Evolutionary conservation across 768 basidiomycete species (phyloP).

Genomic region (Auriscalpium vulgare): DNA sequence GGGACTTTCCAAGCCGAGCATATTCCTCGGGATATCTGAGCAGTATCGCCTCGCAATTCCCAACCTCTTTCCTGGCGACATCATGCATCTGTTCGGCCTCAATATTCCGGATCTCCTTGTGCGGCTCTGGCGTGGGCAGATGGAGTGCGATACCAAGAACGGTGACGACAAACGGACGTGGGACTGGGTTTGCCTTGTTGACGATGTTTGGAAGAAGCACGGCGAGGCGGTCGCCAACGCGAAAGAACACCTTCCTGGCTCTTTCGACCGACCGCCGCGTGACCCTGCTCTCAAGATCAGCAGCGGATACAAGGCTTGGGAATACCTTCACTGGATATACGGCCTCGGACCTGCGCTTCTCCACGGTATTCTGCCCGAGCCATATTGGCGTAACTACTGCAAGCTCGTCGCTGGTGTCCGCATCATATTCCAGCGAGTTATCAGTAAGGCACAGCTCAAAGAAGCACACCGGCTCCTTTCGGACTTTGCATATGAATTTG

Average conservation of each 20-base stretch:
- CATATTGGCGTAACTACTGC: constrained; percentile 22
- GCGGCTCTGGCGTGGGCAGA: constrained; percentile 3
- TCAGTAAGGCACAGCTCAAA: not conserved
- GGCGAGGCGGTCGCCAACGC: constrained; percentile 25
- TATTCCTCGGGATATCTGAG: not conserved
- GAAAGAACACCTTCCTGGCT: constrained; percentile 29
- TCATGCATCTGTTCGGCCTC: constrained; percentile 7
- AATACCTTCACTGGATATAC: constrained; percentile 17
- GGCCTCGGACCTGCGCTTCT: constrained; percentile 20
- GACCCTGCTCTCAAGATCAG: constrained; percentile 32
- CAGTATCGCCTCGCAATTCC: not conserved
- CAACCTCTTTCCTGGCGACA: constrained; percentile 1
- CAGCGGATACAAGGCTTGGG: constrained; percentile 23
- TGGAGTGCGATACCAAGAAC: not conserved
- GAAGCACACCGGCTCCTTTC: constrained; percentile 13
- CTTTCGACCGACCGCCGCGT: constrained; percentile 33
- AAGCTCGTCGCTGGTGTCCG: constrained; percentile 18
- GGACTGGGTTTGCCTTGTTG: constrained; percentile 24
- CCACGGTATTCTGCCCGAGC: constrained; percentile 14
- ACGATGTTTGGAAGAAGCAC: constrained; percentile 27
- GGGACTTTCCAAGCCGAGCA: constrained; percentile 1
- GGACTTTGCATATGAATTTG: constrained; percentile 25
- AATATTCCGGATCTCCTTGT: constrained; percentile 8
- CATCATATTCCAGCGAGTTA: constrained; percentile 13
- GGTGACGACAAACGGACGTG: constrained; percentile 12